These are phyloP conservation scores for Anethum foeniculum DNA, from an alignment of 140 eudicot genomes.

Conservation along the genomic window DNA sequence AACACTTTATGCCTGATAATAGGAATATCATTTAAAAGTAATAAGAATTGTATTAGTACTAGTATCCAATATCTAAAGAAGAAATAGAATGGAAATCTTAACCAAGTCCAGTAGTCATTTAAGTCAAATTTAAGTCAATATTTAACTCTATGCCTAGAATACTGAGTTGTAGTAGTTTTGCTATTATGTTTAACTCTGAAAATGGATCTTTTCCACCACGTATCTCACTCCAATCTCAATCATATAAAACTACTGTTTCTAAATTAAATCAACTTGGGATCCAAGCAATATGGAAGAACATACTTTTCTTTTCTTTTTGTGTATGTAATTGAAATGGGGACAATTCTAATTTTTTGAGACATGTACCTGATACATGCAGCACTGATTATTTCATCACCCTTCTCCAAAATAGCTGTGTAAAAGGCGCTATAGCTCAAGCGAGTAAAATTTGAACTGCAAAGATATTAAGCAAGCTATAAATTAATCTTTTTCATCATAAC, in stretches of 20 bases:
- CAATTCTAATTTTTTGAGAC: not conserved
- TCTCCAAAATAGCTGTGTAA: constrained; percentile 74
- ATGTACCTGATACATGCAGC: constrained; percentile 94
- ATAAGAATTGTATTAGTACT: not conserved
- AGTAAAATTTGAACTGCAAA: constrained; percentile 67
- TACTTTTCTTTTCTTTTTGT: not conserved
- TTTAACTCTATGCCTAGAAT: not conserved
- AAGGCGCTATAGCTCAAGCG: constrained; percentile 70
- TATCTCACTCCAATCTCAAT: not conserved
- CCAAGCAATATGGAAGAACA: not conserved
- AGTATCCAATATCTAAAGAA: not conserved
- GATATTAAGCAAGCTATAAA: not conserved
- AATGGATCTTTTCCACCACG: not conserved
- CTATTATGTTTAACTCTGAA: not conserved
- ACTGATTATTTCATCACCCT: constrained; percentile 73
- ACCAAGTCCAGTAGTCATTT: not conserved
- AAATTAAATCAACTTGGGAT: not conserved
- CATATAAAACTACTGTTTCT: not conserved
- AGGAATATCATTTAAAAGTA: not conserved
- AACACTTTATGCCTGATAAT: not conserved
- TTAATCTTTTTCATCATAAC: not conserved
- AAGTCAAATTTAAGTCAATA: not conserved
- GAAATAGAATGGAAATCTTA: not conserved
- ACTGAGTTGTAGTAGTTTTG: not conserved
- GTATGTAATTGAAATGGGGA: not conserved